These are phyloP conservation scores for Daldinia caldariorum DNA, from an alignment of 495 filamentous ascomycete genomes.

Conservation along the genomic window DNA sequence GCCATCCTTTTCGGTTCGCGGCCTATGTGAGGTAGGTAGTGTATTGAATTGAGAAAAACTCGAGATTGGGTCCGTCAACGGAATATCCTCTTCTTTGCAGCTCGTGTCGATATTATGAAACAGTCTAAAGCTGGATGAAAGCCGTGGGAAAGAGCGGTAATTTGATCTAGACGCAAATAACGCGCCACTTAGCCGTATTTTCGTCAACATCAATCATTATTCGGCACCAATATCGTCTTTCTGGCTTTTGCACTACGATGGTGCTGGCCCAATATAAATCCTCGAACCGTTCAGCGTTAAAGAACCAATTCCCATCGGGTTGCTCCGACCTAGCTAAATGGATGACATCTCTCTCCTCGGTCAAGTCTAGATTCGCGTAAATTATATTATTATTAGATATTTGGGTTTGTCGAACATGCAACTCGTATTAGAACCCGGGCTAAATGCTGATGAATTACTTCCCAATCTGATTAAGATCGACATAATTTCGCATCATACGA, in stretches of 20 bases:
- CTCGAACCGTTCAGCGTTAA: conserved; percentile 9
- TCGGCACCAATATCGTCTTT: not conserved
- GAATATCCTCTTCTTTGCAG: conserved; percentile 18
- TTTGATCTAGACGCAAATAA: not conserved
- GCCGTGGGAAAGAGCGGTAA: not conserved
- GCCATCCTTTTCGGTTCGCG: conserved; percentile 15
- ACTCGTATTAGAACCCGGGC: conserved; percentile 22
- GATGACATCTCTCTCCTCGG: conserved; percentile 34
- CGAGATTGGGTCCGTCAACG: conserved; percentile 13
- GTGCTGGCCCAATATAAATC: conserved; percentile 21
- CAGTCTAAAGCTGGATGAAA: conserved; percentile 6
- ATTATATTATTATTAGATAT: conserved; percentile 21
- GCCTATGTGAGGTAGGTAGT: not conserved
- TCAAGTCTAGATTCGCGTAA: conserved; percentile 25
- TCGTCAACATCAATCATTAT: not conserved
- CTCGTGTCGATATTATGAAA: conserved; percentile 18
- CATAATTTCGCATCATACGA: conserved; percentile 36
- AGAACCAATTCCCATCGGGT: conserved; percentile 15
- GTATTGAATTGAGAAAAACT: conserved; percentile 8
- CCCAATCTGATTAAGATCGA: conserved; percentile 37
- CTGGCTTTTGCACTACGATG: not conserved
- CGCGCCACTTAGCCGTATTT: not conserved
- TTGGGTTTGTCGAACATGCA: conserved; percentile 19
- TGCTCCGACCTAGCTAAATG: conserved; percentile 22
- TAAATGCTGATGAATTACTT: conserved; percentile 27